These are phyloP conservation scores for Cryomyces antarcticus DNA, from an alignment of 495 filamentous ascomycete species.

Conservation along the genomic window DNA sequence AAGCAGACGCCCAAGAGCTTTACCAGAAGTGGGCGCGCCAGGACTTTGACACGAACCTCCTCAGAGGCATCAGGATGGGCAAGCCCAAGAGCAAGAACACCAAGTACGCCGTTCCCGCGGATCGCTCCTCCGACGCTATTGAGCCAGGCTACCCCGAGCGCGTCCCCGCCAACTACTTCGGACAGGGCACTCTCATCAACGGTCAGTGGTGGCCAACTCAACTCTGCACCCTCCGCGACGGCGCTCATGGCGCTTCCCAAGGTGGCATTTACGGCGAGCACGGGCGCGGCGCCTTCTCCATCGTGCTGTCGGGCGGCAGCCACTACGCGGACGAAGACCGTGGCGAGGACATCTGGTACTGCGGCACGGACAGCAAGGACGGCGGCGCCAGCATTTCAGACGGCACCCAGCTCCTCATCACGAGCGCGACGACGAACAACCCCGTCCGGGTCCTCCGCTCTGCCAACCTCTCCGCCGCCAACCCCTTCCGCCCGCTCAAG, in stretches of 20 bases:
- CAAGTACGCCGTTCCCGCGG: slow-evolving; percentile 1
- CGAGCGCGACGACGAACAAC: slow-evolving; percentile 8
- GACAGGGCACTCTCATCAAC: slow-evolving; percentile 26
- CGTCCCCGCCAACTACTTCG: slow-evolving; percentile 19
- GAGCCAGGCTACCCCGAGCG: slow-evolving; percentile 10
- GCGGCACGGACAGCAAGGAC: slow-evolving; percentile 24
- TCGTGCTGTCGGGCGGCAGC: slow-evolving; percentile 22
- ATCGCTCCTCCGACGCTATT: not conserved
- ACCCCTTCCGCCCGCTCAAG: slow-evolving; percentile 22
- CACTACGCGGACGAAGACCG: slow-evolving; percentile 24
- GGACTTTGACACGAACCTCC: slow-evolving; percentile 23
- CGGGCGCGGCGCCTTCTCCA: slow-evolving; percentile 19
- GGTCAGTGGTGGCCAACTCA: slow-evolving; percentile 39
- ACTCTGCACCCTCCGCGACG: slow-evolving; percentile 30
- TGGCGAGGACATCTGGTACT: slow-evolving; percentile 29
- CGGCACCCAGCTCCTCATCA: slow-evolving; percentile 22
- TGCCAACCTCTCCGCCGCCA: slow-evolving; percentile 12
- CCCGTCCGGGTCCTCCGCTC: slow-evolving; percentile 30
- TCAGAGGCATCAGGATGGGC: slow-evolving; percentile 25
- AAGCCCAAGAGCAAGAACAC: not conserved
- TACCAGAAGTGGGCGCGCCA: slow-evolving; percentile 20
- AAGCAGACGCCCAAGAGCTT: slow-evolving; percentile 20
- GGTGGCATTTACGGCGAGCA: slow-evolving; percentile 26
- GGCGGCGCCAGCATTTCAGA: slow-evolving; percentile 9
- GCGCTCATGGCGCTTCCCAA: slow-evolving; percentile 32